Evolutionary conservation across 1,284 basidiomycete species (phyloP), one percentile per base, ranked within the genome.

Genomic region (Ustilago trichophora): DNA sequence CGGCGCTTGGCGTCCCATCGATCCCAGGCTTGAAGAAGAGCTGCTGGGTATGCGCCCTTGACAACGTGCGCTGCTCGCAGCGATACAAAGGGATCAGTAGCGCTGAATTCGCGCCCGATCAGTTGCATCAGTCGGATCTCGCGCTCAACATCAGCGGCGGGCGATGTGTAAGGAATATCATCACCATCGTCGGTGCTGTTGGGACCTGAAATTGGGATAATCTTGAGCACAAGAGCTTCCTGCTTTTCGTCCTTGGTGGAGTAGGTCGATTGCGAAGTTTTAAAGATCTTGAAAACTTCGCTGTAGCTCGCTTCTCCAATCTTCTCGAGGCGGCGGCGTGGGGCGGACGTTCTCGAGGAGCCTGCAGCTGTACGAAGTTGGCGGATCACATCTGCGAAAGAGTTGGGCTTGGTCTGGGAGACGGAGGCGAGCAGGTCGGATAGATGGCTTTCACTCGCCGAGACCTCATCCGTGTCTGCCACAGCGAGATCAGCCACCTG

Each of bases 241-340:
- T 62, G 18, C n/a, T n/a, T n/a, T n/a, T n/a, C n/a, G n/a, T n/a
- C n/a, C n/a, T n/a, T n/a, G n/a, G n/a, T n/a, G n/a, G n/a, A n/a
- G n/a, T n/a, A n/a, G n/a, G n/a, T n/a, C n/a, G n/a, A n/a, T n/a
- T n/a, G n/a, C n/a, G n/a, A n/a, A n/a, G n/a, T n/a, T n/a, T n/a
- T n/a, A n/a, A n/a, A n/a, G n/a, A 71, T 42, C 24, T 59, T 89
- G 83, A 92, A 98, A n/a, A 98, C 96, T 79, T 98, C 95, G 0
- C 93, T 96, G 82, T 91, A 98, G 42, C 91, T 93, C 11, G 95
- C 95, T 83, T 98, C 95, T 38, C 94, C 95, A 49, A 97, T 89
- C 83, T 98, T 98, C 64, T 84, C 65, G 4, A 73, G 29, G 1
- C 59, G 53, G 5, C 54, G 47, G 4, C 42, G 40, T 8, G n/a